phyloP scores from a whole-genome alignment of 257 asterid genomes.

The Solanum piurae region DNA sequence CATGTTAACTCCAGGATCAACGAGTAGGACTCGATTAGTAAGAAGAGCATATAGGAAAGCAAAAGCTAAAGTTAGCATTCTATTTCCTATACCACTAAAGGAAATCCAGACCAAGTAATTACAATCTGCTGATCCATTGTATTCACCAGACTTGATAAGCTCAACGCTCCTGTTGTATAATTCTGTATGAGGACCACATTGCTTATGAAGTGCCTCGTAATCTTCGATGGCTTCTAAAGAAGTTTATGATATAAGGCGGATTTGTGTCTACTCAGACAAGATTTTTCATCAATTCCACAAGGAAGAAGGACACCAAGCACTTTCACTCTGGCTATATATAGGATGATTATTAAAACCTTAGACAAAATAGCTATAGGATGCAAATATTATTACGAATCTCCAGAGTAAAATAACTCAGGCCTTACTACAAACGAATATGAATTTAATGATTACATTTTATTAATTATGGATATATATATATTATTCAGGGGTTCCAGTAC shows the following conservation, averaged over 20 bases:
- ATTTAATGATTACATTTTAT: background rate
- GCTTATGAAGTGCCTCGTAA: slow-evolving; percentile 57
- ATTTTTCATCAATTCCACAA: slow-evolving; percentile 37
- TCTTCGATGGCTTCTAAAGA: slow-evolving; percentile 37
- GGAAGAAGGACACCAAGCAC: slow-evolving; percentile 60
- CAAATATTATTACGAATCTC: background rate
- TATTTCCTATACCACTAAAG: slow-evolving; percentile 67
- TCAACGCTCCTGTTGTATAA: slow-evolving; percentile 42
- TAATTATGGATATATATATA: background rate
- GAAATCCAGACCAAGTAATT: slow-evolving; percentile 67
- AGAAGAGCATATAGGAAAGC: slow-evolving; percentile 76
- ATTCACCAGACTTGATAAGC: slow-evolving; percentile 27
- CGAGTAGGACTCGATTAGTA: slow-evolving; percentile 56
- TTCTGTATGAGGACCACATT: slow-evolving; percentile 60
- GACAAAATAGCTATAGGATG: background rate
- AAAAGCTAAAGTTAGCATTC: slow-evolving; percentile 50
- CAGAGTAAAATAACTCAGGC: background rate
- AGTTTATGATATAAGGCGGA: slow-evolving; percentile 32
- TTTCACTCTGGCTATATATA: slow-evolving; percentile 15
- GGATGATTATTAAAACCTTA: background rate
- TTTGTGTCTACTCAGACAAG: slow-evolving; percentile 63
- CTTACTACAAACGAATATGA: background rate
- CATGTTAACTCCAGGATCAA: slow-evolving; percentile 46
- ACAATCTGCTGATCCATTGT: slow-evolving; percentile 31
- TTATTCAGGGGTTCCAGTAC: background rate